Evolutionary conservation across 1,284 basidiomycete species (phyloP).

Genomic region (Ceratobasidium sp.): DNA sequence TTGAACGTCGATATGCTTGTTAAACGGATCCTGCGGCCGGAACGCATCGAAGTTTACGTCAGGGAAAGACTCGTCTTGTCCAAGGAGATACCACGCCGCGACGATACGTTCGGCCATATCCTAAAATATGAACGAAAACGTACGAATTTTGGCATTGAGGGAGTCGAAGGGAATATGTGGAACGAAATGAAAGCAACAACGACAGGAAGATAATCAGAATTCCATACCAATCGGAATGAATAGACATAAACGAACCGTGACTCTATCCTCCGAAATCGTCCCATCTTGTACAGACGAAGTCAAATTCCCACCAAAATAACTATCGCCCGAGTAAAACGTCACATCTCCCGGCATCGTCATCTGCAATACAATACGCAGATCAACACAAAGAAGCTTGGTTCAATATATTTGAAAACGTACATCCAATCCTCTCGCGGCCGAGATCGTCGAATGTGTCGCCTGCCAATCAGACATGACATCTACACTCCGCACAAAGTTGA

Average conservation of each 20-base stretch:
- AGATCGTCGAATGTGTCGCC: conserved; percentile 48
- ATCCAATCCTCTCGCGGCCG: conserved; percentile 47
- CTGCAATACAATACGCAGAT: not conserved
- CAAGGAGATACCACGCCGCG: conserved; percentile 57
- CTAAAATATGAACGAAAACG: conserved; percentile 13
- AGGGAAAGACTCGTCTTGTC: conserved; percentile 56
- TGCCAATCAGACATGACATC: conserved; percentile 57
- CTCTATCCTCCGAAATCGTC: conserved; percentile 72
- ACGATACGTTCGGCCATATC: conserved; percentile 54
- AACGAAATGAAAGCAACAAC: too few relatives aligned
- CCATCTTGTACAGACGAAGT: conserved; percentile 76
- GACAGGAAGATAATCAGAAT: not conserved
- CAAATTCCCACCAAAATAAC: conserved; percentile 75
- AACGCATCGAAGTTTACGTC: conserved; percentile 48
- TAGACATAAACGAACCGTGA: conserved; percentile 59
- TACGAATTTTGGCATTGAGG: not conserved
- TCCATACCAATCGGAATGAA: not conserved
- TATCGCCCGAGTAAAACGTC: conserved; percentile 51
- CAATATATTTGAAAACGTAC: conserved; percentile 21
- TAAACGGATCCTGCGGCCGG: conserved; percentile 60
- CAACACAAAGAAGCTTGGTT: not conserved
- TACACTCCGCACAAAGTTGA: not conserved
- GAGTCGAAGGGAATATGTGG: too few relatives aligned
- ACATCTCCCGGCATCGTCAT: conserved; percentile 50
- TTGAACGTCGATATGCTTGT: conserved; percentile 56